phyloP scores from a whole-genome alignment of 352 stramenopile genomes.

The Phytopythium kandeliae region DNA sequence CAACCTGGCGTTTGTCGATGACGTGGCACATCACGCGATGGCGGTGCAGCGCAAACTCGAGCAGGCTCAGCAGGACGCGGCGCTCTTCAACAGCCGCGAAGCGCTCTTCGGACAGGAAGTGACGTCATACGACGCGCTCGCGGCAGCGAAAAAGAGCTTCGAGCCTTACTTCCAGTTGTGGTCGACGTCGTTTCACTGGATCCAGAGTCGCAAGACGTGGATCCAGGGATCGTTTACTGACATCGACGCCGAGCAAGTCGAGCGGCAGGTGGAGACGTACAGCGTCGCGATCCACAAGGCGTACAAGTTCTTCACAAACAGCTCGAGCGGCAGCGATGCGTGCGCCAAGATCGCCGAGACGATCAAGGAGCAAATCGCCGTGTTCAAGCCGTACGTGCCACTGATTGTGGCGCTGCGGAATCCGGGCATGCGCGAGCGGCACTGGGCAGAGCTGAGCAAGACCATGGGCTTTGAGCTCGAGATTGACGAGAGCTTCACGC shows the following conservation, averaged over 20 bases:
- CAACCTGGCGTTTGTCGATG: constrained; percentile 85
- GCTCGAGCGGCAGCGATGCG: constrained; percentile 57
- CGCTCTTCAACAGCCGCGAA: constrained; percentile 92
- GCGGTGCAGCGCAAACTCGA: constrained; percentile 86
- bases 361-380: constrained; percentile 90
- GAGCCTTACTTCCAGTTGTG: constrained; percentile 94
- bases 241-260: constrained; percentile 90
- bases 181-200: constrained; percentile 89
- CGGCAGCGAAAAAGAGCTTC: constrained; percentile 89
- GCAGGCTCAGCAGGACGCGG: constrained; percentile 85
- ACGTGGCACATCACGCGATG: constrained; percentile 82
- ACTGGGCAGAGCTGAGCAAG: constrained; percentile 91
- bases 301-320: constrained; percentile 91
- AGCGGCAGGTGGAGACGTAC: constrained; percentile 86
- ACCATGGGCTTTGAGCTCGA: constrained; percentile 71
- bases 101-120: constrained; percentile 85
- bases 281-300: constrained; percentile 87
- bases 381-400: constrained; percentile 92
- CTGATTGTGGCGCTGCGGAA: constrained; percentile 90
- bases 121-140: constrained; percentile 87
- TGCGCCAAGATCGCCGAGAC: constrained; percentile 88
- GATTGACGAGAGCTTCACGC: constrained; percentile 86
- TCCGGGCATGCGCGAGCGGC: constrained; percentile 90
- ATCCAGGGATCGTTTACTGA: constrained; percentile 88
- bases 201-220: constrained; percentile 89